A percentile compares a stretch with the other conserved stretches of the same genome.
These are phyloP conservation scores for Botrytis byssoidea DNA, from an alignment of 2,329 filamentous ascomycete species.

Conservation along the genomic window DNA sequence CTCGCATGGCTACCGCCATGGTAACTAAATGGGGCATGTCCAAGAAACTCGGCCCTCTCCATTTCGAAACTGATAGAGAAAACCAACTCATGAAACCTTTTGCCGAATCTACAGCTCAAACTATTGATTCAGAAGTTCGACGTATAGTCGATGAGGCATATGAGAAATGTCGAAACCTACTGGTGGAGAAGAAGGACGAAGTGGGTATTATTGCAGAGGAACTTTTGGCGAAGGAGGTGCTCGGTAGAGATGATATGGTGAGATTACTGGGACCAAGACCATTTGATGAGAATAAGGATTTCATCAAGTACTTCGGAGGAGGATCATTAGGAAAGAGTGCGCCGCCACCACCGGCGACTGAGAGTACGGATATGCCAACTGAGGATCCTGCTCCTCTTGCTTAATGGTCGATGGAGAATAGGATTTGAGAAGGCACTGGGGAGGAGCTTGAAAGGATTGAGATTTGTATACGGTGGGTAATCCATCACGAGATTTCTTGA, in stretches of 20 bases:
- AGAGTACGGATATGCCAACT: conserved; percentile 37
- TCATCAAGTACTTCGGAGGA: conserved; percentile 85
- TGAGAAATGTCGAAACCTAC: conserved; percentile 79
- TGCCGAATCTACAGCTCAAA: conserved; percentile 87
- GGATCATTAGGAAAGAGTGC: conserved; percentile 53
- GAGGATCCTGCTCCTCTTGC: conserved; percentile 12
- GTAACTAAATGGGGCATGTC: conserved; percentile 99
- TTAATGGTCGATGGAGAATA: not conserved
- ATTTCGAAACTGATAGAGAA: conserved; percentile 75
- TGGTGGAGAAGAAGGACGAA: conserved; percentile 83
- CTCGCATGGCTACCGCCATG: conserved; percentile 93
- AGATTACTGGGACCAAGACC: conserved; percentile 80
- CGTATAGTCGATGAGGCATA: conserved; percentile 92
- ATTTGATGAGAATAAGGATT: conserved; percentile 80
- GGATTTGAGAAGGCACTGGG: not conserved
- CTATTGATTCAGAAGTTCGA: conserved; percentile 88
- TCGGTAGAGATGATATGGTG: conserved; percentile 89
- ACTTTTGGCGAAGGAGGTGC: conserved; percentile 84
- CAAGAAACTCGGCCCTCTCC: conserved; percentile 85
- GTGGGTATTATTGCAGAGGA: conserved; percentile 91
- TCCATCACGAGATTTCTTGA: not conserved
- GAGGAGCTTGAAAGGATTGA: not conserved
- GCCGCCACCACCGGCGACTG: conserved; percentile 54
- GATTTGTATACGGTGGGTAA: conserved; percentile 5
- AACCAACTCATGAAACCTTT: conserved; percentile 91